Base-by-base conservation (phyloP, 192 early-diverging fungal genomes). In the Backusella parvicylindrica region DNA sequence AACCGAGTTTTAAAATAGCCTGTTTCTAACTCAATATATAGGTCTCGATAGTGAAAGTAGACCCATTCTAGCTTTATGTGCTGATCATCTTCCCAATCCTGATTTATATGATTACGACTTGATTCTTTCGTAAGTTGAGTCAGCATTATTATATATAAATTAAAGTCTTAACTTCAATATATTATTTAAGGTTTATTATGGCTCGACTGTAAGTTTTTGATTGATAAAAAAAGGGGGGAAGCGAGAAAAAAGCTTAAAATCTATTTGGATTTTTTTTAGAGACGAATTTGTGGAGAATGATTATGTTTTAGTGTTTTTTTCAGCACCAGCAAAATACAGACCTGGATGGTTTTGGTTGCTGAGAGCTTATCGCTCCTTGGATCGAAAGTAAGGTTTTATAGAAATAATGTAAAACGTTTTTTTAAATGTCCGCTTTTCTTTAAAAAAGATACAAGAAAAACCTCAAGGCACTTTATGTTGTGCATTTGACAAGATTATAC, bases 391-490 rank as follows among this genome's bases (percentile, higher is more conserved):
- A 73, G 82, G 0, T 76, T 12, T 41, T 2, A 21, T n/a, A 26
- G 21, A 69, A 43, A 31, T 26, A 26, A 64, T 5, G 32, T 37
- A 36, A 35, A 38, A 40, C 26, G 3, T 28, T n/a, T 16, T 23
- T 68, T 31, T 64, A 73, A 41, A 56, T 31, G 21, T 37, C 53
- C 50, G 50, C 21, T n/a, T 53, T n/a, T n/a, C n/a, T n/a, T n/a
- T n/a, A n/a, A n/a, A n/a, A n/a, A n/a, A 53, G 50, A 53, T 53
- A 93, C 86, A 95, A 96, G 72, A 99, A 99, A 84, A 97, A 99
- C 82, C 83, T 99, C 41, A 97, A 97, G 82, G 88, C 88, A 21
- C 83, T 99, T 13, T 94, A 94, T 82, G 90, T 99, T 37, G 95
- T 99, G 2, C 96, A 99, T 83, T 92, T 95, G n/a, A 90, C 93